Conservation (phyloP, 306 rosid species). For the Carpinus viminea region DNA sequence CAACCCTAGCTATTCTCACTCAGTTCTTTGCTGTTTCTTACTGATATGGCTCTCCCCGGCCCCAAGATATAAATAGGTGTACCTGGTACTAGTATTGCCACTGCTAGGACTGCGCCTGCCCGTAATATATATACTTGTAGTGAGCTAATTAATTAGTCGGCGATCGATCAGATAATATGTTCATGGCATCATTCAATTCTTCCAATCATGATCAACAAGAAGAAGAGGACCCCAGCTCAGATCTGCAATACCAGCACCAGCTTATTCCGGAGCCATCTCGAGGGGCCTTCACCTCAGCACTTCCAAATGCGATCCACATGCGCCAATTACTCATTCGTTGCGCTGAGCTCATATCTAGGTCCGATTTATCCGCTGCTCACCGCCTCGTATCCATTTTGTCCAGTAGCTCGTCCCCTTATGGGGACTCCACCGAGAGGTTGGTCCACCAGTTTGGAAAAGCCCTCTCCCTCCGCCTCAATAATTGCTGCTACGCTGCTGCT, state of each 20-base stretch:
- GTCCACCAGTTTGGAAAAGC: conserved; percentile 45
- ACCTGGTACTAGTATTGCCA: conserved; percentile 15
- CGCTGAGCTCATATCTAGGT: conserved; percentile 45
- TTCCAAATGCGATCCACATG: conserved; percentile 21
- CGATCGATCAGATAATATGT: conserved; percentile 20
- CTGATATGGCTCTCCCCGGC: not conserved
- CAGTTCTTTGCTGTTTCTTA: not conserved
- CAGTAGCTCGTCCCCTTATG: conserved; percentile 40
- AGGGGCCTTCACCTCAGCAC: not conserved
- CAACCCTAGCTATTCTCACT: conserved; percentile 4
- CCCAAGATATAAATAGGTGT: conserved; percentile 24
- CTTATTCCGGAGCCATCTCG: conserved; percentile 3
- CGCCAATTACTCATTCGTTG: conserved; percentile 48
- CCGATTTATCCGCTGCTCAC: conserved; percentile 44
- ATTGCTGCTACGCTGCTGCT: not conserved
- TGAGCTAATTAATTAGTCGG: not conserved
- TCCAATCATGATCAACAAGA: conserved; percentile 24
- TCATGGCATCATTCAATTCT: conserved; percentile 43
- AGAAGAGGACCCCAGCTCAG: conserved; percentile 19
- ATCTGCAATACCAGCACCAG: conserved; percentile 12
- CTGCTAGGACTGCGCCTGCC: conserved; percentile 8
- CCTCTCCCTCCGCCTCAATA: conserved; percentile 38
- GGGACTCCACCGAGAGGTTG: conserved; percentile 47
- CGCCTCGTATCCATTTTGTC: conserved; percentile 42
- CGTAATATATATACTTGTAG: not conserved